A percentile compares a stretch with the other conserved stretches of the same genome.
phyloP scores from a whole-genome alignment of 192 early-diverging fungal species.

The Gryganskiella cystojenkinii region DNA sequence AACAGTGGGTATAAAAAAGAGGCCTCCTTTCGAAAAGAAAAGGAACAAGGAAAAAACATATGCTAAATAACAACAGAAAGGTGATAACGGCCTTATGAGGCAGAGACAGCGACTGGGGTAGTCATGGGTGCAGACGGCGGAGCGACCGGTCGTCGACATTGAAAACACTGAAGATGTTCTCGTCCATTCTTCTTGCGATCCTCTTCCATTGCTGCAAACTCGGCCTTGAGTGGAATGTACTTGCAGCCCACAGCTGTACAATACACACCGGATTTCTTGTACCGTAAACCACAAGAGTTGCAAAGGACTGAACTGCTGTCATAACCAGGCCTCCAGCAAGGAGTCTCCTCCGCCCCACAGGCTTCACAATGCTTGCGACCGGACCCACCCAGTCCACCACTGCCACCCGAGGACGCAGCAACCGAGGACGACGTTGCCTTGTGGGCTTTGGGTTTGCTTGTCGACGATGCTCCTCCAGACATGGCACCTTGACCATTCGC shows the following conservation, averaged over 20 bases:
- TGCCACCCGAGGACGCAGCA: neutral
- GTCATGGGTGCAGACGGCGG: slow-evolving; percentile 3
- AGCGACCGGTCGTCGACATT: slow-evolving; percentile 31
- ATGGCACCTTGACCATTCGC: slow-evolving; percentile 11
- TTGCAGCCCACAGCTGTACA: slow-evolving; percentile 53
- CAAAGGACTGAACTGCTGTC: slow-evolving; percentile 45
- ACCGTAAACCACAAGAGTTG: slow-evolving; percentile 55
- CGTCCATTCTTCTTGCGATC: slow-evolving; percentile 33
- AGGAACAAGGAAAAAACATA: neutral
- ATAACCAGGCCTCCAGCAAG: slow-evolving; percentile 57
- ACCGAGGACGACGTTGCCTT: neutral
- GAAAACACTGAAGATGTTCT: slow-evolving; percentile 28
- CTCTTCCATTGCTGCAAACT: slow-evolving; percentile 56
- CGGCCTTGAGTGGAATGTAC: slow-evolving; percentile 58
- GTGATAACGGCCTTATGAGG: too few species aligned
- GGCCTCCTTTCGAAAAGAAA: neutral
- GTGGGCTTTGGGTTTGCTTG: slow-evolving; percentile 1
- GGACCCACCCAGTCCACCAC: neutral
- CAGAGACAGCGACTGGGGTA: too few species aligned
- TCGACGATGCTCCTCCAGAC: neutral
- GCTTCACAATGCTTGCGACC: slow-evolving; percentile 51
- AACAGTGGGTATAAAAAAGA: neutral
- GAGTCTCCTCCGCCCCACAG: slow-evolving; percentile 51
- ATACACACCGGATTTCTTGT: slow-evolving; percentile 57
- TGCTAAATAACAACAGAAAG: too few species aligned